Evolutionary conservation across 192 early-diverging fungal species (phyloP), one percentile per base, ranked within the genome.

Genomic region (Coemansia sp.): DNA sequence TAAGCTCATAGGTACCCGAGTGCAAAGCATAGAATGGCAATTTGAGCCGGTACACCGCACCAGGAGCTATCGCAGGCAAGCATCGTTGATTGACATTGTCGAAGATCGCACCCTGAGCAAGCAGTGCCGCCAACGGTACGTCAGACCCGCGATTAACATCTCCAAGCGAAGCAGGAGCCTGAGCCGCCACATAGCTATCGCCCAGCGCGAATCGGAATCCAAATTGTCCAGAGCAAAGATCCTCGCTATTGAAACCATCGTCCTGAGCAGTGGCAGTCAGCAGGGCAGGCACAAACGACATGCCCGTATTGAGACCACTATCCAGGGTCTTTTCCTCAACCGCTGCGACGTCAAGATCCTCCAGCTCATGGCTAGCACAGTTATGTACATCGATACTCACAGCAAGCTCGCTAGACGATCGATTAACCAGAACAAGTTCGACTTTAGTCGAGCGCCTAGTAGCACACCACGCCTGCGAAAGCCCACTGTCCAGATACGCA

Each of bases 1-100:
- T 63, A 10, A 82, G 17, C 35, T 72, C 65, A 52, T 77, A 72
- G 11, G 66, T 66, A 0, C 75, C 75, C 1, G 80, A 66, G 14
- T 21, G 26, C 37, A 74, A 33, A 11, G 68, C 58, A 40, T 69
- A 77, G 10, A 82, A 7, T 0, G 80, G 80, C 21, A 82, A 38
- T 0, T 26, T 9, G 30, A 77, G 17, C 33, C 13, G 26, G 28
- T 58, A 49, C 2, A n/a, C 43, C 14, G 43, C 44, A 14, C 64
- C 55, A 13, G 75, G 62, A 21, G 59, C 49, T 7, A 82, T 66
- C n/a, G 13, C 23, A 13, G 75, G 74, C 53, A 82, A 46, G 28
- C 26, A 13, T 61, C 77, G 44, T n/a, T 49, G 49, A 5, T 39
- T 17, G 32, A 82, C 66, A 23, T 70, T 66, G 63, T 82, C 80